These are phyloP conservation scores for Phytopythium boreale DNA, from an alignment of 352 stramenopile genomes.

Conservation along the genomic window DNA sequence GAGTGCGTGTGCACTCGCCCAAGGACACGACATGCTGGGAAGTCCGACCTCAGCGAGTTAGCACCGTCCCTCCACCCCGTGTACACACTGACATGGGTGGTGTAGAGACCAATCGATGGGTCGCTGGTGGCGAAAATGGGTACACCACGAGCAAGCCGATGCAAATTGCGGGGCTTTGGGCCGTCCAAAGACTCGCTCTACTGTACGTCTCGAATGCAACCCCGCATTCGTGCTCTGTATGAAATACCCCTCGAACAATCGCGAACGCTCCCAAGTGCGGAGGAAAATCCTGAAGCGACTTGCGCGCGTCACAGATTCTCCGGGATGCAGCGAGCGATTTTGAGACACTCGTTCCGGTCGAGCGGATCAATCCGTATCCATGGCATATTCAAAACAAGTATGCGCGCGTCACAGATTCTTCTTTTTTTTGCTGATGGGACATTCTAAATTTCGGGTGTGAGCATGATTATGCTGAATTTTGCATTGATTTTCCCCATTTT, in stretches of 20 bases:
- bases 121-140: too few relatives aligned
- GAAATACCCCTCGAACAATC: background rate
- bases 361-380: background rate
- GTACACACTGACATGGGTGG: too few relatives aligned
- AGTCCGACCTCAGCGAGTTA: too few relatives aligned
- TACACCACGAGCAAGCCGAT: too few relatives aligned
- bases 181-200: too few relatives aligned
- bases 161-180: too few relatives aligned
- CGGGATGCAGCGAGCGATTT: background rate
- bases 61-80: too few relatives aligned
- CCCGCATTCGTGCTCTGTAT: too few relatives aligned
- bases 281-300: background rate
- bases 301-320: conserved; percentile 2
- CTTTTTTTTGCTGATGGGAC: background rate
- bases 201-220: too few relatives aligned
- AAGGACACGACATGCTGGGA: too few relatives aligned
- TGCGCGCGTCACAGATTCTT: background rate
- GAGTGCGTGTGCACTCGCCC: too few relatives aligned
- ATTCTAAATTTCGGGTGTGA: background rate
- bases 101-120: too few relatives aligned
- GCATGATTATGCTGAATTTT: background rate
- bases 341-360: background rate
- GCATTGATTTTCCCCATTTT: background rate
- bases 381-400: background rate
- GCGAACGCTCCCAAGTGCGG: background rate